phyloP scores from a whole-genome alignment of 1,139 yeast genomes.

The Eremothecium gossypii region DNA sequence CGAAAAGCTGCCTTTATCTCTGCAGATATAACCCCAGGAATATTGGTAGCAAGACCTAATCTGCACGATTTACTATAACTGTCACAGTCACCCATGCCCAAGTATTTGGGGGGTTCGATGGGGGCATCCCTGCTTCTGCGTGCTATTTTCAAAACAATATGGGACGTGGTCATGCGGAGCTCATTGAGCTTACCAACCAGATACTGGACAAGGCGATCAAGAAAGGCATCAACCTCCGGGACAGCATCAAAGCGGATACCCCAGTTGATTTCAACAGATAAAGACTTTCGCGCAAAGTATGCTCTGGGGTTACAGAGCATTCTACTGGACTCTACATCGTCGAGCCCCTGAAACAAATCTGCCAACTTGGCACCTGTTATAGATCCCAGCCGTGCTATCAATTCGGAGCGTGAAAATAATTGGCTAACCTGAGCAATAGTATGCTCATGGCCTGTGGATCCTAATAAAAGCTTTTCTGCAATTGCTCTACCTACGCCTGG shows the following conservation, averaged over 20 bases:
- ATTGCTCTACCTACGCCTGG: constrained; percentile 71
- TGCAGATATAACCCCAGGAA: constrained; percentile 49
- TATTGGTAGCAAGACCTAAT: constrained; percentile 58
- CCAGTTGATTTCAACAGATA: constrained; percentile 87
- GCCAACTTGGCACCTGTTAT: constrained; percentile 58
- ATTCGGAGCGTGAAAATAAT: background rate
- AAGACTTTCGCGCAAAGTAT: constrained; percentile 54
- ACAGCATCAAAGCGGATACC: constrained; percentile 67
- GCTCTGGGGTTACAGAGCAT: constrained; percentile 33
- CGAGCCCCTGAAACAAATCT: constrained; percentile 46
- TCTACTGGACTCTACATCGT: constrained; percentile 33
- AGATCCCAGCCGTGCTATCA: constrained; percentile 44
- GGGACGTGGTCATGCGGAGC: constrained; percentile 44
- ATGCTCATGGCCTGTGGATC: background rate
- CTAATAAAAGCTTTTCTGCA: background rate
- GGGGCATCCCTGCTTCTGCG: constrained; percentile 60
- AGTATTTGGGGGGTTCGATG: constrained; percentile 58
- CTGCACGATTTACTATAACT: constrained; percentile 48
- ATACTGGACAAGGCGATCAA: constrained; percentile 51
- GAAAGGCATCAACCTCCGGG: constrained; percentile 54
- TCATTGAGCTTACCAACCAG: constrained; percentile 43
- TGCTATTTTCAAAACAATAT: constrained; percentile 56
- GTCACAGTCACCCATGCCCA: constrained; percentile 82
- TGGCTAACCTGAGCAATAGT: background rate
- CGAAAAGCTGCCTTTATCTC: constrained; percentile 53